Conservation (phyloP, 805 yeast genomes). For the Pichia gijzeniarum region DNA sequence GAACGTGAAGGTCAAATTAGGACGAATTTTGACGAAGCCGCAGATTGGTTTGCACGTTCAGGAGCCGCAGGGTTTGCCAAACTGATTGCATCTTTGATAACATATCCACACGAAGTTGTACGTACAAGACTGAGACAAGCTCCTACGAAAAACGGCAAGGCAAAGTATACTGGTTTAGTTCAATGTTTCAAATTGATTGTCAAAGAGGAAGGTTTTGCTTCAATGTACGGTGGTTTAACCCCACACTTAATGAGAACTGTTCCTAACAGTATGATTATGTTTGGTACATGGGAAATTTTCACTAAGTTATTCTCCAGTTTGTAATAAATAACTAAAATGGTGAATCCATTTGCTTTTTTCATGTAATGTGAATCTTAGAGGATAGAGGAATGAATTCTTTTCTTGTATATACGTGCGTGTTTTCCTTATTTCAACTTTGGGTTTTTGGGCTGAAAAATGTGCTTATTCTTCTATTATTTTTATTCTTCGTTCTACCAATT, state of each 20-base stretch:
- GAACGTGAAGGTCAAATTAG: constrained; percentile 34
- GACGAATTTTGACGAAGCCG: constrained; percentile 51
- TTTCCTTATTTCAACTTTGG: no score
- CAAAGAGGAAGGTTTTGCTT: constrained; percentile 85
- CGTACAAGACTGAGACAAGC: constrained; percentile 95
- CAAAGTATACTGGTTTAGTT: constrained; percentile 82
- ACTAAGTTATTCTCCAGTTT: constrained; percentile 45
- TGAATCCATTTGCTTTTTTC: no score
- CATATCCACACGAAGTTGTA: constrained; percentile 96
- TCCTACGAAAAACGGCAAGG: constrained; percentile 60
- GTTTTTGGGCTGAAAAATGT: not conserved
- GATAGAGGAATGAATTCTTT: not conserved
- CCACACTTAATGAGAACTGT: constrained; percentile 96
- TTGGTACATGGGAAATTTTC: constrained; percentile 96
- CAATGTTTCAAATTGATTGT: constrained; percentile 83
- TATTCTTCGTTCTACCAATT: not conserved
- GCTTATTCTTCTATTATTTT: not conserved
- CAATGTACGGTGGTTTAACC: constrained; percentile 96
- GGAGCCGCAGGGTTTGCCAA: constrained; percentile 98
- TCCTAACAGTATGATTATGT: constrained; percentile 97
- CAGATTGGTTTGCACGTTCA: constrained; percentile 93
- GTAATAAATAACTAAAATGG: no score
- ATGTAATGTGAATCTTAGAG: no score
- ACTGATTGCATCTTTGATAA: constrained; percentile 82
- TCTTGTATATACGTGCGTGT: no score